Conservation (phyloP, 345 rosid genomes). For the Noccaea bulbosa region DNA sequence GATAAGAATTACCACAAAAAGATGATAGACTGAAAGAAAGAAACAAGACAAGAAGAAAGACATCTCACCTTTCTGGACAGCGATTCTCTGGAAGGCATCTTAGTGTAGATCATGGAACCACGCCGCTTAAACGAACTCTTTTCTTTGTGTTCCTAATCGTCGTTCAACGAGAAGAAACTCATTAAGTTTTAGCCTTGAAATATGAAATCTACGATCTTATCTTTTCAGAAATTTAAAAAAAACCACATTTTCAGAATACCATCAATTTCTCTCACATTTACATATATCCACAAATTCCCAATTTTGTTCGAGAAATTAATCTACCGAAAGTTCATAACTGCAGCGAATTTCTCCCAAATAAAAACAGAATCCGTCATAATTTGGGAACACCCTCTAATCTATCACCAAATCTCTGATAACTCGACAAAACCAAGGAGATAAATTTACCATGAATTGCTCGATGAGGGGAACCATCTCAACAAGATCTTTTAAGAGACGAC, state of each 20-base stretch:
- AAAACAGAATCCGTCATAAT: neutral
- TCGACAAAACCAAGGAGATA: neutral
- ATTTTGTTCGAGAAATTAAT: neutral
- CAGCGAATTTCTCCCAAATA: constrained; percentile 3
- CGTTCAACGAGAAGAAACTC: constrained; percentile 16
- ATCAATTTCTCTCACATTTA: constrained; percentile 4
- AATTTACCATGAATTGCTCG: constrained; percentile 79
- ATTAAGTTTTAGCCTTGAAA: neutral
- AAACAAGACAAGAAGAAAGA: no score
- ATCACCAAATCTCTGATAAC: constrained; percentile 13
- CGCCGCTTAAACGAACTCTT: constrained; percentile 84
- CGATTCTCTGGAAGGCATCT: constrained; percentile 91
- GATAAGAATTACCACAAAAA: constrained; percentile 19
- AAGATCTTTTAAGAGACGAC: constrained; percentile 77
- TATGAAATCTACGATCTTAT: constrained; percentile 1
- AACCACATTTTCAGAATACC: neutral
- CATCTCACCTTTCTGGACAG: constrained; percentile 60
- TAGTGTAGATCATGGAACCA: constrained; percentile 84
- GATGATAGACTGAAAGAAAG: constrained; percentile 2
- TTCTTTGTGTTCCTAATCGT: constrained; percentile 70
- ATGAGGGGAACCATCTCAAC: constrained; percentile 92
- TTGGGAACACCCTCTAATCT: neutral
- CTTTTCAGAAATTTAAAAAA: constrained; percentile 3
- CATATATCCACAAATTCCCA: constrained; percentile 9
- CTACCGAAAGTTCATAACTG: constrained; percentile 1